Evolutionary conservation across 1,284 basidiomycete species (phyloP), one percentile per base, ranked within the genome.

Genomic region (Pseudozyma tsukubaensis): DNA sequence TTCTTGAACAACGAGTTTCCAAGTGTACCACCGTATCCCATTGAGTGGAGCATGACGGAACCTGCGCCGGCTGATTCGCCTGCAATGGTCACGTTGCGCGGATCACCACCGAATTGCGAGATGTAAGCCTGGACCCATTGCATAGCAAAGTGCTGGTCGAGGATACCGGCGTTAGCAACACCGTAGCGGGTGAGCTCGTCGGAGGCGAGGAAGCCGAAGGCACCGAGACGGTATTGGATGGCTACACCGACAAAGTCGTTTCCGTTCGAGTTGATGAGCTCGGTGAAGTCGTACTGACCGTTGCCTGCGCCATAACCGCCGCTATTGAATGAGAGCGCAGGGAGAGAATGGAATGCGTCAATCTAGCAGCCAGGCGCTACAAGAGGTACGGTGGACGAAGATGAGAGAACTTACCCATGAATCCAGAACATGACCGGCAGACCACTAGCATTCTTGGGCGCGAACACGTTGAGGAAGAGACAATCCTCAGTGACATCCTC

Each of bases 191-290:
- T 56, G 8, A 69, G 16, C 47, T 73, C 60, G 39, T 64, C 60
- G 24, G 60, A 60, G 18, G 68, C 61, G 9, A 77, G 60, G 59
- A 72, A 80, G 37, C 78, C 78, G n/a, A 80, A 63, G 1, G 70
- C 59, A n/a, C 73, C 73, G n/a, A 80, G 64, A 29, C 89, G 86
- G 71, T 90, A 89, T 72, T 89, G 88, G 61, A 89, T 40, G 59
- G 86, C 88, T 37, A 89, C 88, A 16, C 53, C 61, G 34, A 71
- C 49, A 55, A 71, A 71, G 58, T 54, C 35, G 45, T 71, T 65
- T 34, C 71, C 56, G 39, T 75, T 59, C 19, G 75, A 50, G 18
- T 67, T 76, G 67, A 63, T 58, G 53, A 77, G 54, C 49, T 39
- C 48, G 54, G 59, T 68, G 40, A 60, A 65, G 32, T 70, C 67